Percentiles rank a stretch among this genome's conserved stretches.
These are phyloP conservation scores for Fraxinus sp. DNA, from an alignment of 305 asterid genomes.

Conservation along the genomic window DNA sequence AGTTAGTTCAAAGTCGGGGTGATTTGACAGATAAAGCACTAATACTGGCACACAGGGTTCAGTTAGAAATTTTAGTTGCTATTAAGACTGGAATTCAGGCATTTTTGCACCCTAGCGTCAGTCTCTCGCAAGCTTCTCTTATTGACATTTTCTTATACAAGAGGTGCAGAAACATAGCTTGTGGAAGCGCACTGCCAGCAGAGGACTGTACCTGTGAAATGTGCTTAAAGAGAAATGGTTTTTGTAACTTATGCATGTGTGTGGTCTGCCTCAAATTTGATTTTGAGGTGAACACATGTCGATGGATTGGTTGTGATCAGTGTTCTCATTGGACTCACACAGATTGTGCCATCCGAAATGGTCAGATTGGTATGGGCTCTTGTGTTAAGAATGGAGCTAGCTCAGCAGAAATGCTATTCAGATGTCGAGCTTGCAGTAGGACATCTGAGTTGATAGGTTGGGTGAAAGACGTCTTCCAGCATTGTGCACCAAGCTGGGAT, in stretches of 20 bases:
- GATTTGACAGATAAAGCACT: slow-evolving; percentile 77
- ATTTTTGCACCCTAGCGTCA: slow-evolving; percentile 89
- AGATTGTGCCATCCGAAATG: slow-evolving; percentile 86
- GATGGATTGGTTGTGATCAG: slow-evolving; percentile 91
- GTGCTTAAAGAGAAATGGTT: slow-evolving; percentile 78
- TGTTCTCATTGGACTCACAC: slow-evolving; percentile 99
- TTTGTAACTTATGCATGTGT: slow-evolving; percentile 98
- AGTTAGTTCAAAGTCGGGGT: slow-evolving; percentile 72
- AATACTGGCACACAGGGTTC: slow-evolving; percentile 68
- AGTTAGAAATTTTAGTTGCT: slow-evolving; percentile 81
- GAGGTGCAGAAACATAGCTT: slow-evolving; percentile 86
- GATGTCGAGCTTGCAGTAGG: slow-evolving; percentile 82
- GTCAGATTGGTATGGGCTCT: slow-evolving; percentile 79
- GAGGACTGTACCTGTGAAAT: slow-evolving; percentile 80
- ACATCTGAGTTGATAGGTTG: slow-evolving; percentile 91
- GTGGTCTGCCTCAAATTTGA: slow-evolving; percentile 88
- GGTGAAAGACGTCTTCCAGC: slow-evolving; percentile 94
- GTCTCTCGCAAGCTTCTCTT: slow-evolving; percentile 89
- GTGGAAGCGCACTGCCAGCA: slow-evolving; percentile 75
- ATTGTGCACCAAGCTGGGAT: slow-evolving; percentile 97
- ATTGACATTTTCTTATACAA: slow-evolving; percentile 76
- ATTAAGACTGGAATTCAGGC: slow-evolving; percentile 93
- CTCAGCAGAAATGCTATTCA: slow-evolving; percentile 79
- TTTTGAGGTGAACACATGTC: slow-evolving; percentile 91
- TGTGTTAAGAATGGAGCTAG: slow-evolving; percentile 60